Percentiles rank a stretch among this genome's conserved stretches.
Evolutionary conservation across 306 rosid species (phyloP).

Genomic region (Cercis canadensis): DNA sequence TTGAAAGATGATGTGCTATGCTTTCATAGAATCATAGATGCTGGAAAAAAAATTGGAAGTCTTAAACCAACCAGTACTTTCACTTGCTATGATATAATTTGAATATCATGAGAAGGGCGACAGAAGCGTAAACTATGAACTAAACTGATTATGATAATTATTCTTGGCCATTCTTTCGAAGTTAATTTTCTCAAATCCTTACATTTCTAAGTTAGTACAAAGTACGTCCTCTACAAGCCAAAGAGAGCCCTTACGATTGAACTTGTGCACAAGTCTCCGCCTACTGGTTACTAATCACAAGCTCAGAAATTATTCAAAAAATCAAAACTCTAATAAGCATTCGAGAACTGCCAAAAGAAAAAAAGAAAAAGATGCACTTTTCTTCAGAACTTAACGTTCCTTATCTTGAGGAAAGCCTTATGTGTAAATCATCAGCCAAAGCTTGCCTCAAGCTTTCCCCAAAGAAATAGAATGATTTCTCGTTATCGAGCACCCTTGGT

Average conservation of each 20-base stretch:
- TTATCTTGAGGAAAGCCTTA: conserved; percentile 85
- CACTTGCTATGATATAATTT: neutral
- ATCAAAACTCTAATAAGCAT: too few species aligned
- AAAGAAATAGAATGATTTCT: conserved; percentile 68
- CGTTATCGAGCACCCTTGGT: conserved; percentile 70
- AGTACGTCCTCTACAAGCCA: conserved; percentile 19
- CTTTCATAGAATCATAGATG: too few species aligned
- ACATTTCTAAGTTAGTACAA: conserved; percentile 25
- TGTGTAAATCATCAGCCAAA: conserved; percentile 90
- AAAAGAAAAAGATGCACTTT: too few species aligned
- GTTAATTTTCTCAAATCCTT: neutral
- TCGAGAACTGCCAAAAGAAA: too few species aligned
- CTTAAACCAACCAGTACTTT: neutral
- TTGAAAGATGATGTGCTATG: too few species aligned
- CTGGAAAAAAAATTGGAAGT: neutral
- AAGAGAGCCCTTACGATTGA: conserved; percentile 8
- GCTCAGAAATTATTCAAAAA: neutral
- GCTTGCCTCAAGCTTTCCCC: conserved; percentile 93
- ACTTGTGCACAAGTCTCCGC: conserved; percentile 29
- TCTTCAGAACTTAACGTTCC: too few species aligned
- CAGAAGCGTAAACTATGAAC: neutral
- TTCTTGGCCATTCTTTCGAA: neutral
- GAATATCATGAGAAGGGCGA: neutral
- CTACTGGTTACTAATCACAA: conserved; percentile 15
- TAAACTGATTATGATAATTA: neutral